These are phyloP conservation scores for Aspergillus novoparasiticus DNA, from an alignment of 2,329 filamentous ascomycete genomes.

Conservation along the genomic window DNA sequence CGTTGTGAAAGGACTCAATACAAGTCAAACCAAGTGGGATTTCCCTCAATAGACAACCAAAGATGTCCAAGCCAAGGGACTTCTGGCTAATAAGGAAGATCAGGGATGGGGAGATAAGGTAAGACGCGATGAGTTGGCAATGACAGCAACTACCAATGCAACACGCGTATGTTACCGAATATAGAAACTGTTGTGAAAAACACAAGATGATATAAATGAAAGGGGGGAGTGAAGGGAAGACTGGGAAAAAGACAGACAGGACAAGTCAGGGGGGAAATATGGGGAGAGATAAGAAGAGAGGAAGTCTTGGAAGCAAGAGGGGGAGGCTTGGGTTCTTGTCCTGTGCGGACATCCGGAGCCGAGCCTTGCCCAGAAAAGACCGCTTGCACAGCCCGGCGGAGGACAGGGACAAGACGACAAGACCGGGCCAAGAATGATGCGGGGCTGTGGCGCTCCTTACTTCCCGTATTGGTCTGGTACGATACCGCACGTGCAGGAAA, in stretches of 20 bases:
- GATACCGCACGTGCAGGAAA: background rate
- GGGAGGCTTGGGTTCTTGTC: constrained; percentile 25
- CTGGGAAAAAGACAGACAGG: constrained; percentile 9
- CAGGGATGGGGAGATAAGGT: background rate
- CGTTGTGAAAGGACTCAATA: constrained; percentile 16
- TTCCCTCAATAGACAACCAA: background rate
- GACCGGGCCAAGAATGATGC: constrained; percentile 39
- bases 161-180: constrained; percentile 10
- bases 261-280: constrained; percentile 8
- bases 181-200: constrained; percentile 7
- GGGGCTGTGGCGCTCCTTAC: constrained; percentile 18
- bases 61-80: constrained; percentile 7
- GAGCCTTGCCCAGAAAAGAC: constrained; percentile 41
- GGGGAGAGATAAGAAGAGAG: constrained; percentile 16
- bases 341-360: constrained; percentile 23
- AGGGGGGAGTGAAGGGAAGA: constrained; percentile 10
- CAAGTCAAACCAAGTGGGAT: background rate
- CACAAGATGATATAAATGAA: constrained; percentile 8
- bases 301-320: constrained; percentile 21
- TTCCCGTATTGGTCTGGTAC: background rate
- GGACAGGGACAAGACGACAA: constrained; percentile 33
- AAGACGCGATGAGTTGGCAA: constrained; percentile 10
- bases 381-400: constrained; percentile 35
- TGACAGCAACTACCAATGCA: constrained; percentile 6
- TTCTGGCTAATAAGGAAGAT: background rate